phyloP scores from a whole-genome alignment of 371 early-diverging fungal species.

The Mortierella sp. region DNA sequence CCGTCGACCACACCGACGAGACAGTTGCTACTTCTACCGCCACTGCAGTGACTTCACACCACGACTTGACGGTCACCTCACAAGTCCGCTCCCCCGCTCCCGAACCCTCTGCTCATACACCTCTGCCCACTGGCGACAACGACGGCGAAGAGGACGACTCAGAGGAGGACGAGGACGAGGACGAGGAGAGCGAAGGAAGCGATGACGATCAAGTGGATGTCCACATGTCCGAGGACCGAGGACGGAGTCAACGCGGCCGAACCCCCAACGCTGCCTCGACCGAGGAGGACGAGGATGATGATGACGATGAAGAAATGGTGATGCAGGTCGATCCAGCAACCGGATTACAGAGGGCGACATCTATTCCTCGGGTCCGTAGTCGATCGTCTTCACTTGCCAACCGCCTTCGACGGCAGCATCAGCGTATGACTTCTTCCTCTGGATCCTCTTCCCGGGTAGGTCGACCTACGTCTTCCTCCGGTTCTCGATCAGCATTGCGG shows the following conservation, averaged over 20 bases:
- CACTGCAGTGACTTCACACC: not conserved
- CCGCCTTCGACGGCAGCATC: slow-evolving; percentile 36
- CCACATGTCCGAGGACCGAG: not conserved
- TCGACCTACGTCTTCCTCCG: not conserved
- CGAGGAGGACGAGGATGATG: slow-evolving; percentile 16
- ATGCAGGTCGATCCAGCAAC: slow-evolving; percentile 36
- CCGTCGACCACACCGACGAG: not conserved
- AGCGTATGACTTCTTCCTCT: slow-evolving; percentile 24
- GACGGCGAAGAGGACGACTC: not conserved
- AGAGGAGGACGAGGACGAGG: slow-evolving; percentile 5
- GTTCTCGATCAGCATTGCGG: slow-evolving; percentile 8
- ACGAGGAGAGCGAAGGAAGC: not conserved
- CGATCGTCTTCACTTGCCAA: slow-evolving; percentile 20
- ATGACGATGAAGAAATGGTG: slow-evolving; percentile 25
- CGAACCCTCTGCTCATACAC: not conserved
- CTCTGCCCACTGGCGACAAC: not conserved
- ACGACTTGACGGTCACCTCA: not conserved
- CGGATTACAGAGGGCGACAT: slow-evolving; percentile 29
- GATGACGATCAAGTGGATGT: not conserved
- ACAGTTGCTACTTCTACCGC: not conserved
- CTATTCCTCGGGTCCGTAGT: slow-evolving; percentile 2
- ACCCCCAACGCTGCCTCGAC: not conserved
- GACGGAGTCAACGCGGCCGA: slow-evolving; percentile 2
- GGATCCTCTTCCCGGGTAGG: slow-evolving; percentile 2
- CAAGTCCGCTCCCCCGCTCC: not conserved